Evolutionary conservation across 2,329 filamentous ascomycete species (phyloP).

Genomic region (Fusarium sp.): DNA sequence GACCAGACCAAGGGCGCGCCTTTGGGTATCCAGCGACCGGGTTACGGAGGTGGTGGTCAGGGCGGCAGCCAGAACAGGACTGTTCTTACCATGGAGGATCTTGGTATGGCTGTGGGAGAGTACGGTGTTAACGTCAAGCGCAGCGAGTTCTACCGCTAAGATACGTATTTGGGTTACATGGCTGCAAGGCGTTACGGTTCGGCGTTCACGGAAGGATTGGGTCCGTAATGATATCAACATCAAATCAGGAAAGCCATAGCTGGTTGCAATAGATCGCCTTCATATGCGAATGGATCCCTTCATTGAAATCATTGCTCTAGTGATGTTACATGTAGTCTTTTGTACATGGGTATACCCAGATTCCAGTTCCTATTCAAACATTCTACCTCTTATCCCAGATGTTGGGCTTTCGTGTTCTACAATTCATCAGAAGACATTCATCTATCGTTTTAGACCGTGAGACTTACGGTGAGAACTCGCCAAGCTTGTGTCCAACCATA

Average conservation of each 20-base stretch:
- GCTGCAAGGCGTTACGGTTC: conserved; percentile 39
- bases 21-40: conserved; percentile 79
- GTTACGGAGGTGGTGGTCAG: conserved; percentile 88
- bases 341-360: conserved; percentile 44
- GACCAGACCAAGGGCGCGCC: conserved; percentile 69
- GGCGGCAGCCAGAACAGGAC: conserved; percentile 91
- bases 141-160: conserved; percentile 91
- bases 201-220: conserved; percentile 37
- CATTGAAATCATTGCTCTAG: conserved; percentile 30
- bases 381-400: conserved; percentile 59
- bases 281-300: conserved; percentile 14
- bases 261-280: conserved; percentile 35
- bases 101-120: conserved; percentile 97
- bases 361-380: conserved; percentile 26
- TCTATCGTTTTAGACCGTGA: background rate
- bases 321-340: conserved; percentile 47
- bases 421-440: conserved; percentile 2
- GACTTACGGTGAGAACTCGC: conserved; percentile 89
- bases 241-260: conserved; percentile 17
- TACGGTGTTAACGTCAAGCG: conserved; percentile 98
- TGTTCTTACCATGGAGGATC: conserved; percentile 97
- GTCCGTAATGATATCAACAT: conserved; percentile 30
- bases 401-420: conserved; percentile 68
- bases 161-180: conserved; percentile 13
- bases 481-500: conserved; percentile 96